phyloP scores from a whole-genome alignment of 2,329 filamentous ascomycete species.

The Ascosphaera apis region DNA sequence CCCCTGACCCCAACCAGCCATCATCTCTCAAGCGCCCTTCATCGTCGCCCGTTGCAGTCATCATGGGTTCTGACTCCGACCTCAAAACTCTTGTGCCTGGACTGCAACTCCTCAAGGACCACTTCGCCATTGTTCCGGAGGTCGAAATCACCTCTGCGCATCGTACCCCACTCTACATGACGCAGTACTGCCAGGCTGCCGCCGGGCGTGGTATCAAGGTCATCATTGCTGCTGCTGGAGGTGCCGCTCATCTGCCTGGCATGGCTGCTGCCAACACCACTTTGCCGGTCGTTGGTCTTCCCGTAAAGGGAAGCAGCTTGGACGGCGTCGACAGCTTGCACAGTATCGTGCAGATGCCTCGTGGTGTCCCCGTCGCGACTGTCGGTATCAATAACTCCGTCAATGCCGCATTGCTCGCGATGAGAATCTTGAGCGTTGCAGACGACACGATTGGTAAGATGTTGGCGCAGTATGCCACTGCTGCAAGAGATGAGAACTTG shows the following conservation, averaged over 20 bases:
- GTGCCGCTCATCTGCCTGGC: conserved; percentile 51
- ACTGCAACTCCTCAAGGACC: conserved; percentile 20
- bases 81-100: conserved; percentile 22
- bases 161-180: conserved; percentile 49
- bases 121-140: conserved; percentile 20
- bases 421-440: conserved; percentile 38
- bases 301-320: conserved; percentile 48
- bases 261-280: conserved; percentile 50
- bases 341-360: conserved; percentile 57
- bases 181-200: conserved; percentile 39
- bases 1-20: conserved; percentile 7
- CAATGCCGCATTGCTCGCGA: conserved; percentile 51
- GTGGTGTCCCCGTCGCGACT: conserved; percentile 45
- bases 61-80: conserved; percentile 27
- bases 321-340: conserved; percentile 50
- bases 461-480: conserved; percentile 20
- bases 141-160: conserved; percentile 32
- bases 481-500: conserved; percentile 19
- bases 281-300: conserved; percentile 55
- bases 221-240: conserved; percentile 53
- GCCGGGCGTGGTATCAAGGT: conserved; percentile 44
- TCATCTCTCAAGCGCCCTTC: conserved; percentile 3
- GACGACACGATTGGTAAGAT: conserved; percentile 19
- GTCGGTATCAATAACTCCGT: conserved; percentile 63
- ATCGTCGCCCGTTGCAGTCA: conserved; percentile 19